phyloP scores from a whole-genome alignment of 116 monocot species.

The Cymodocea nodosa region DNA sequence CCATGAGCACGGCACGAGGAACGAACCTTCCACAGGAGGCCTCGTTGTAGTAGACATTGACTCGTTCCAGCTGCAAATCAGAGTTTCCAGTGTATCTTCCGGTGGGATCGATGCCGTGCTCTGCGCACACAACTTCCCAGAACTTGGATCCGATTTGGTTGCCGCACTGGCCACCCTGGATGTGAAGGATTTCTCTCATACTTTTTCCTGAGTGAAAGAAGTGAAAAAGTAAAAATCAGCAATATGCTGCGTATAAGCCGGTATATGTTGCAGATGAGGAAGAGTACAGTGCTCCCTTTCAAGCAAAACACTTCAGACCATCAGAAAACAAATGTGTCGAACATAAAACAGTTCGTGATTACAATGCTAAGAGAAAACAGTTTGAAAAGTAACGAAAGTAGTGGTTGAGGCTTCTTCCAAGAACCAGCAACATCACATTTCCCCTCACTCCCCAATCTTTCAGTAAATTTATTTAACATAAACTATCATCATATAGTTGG shows the following conservation, averaged over 20 bases:
- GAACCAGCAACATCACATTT: too few species aligned
- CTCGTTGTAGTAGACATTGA: constrained; percentile 28
- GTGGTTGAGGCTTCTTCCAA: too few species aligned
- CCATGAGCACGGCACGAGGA: constrained; percentile 25
- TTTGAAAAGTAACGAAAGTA: too few species aligned
- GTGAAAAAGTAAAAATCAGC: not conserved
- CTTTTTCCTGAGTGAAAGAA: not conserved
- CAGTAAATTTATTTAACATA: too few species aligned
- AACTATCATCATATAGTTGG: too few species aligned
- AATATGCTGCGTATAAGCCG: not conserved
- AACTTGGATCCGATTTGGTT: constrained; percentile 28
- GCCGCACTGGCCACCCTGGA: constrained; percentile 27
- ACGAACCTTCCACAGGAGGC: constrained; percentile 24
- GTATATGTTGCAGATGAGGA: not conserved
- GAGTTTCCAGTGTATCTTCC: constrained; percentile 16
- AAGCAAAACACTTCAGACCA: too few species aligned
- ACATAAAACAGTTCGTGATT: too few species aligned
- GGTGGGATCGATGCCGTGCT: constrained; percentile 24
- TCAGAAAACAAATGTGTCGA: too few species aligned
- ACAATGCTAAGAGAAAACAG: too few species aligned
- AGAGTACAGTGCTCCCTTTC: too few species aligned
- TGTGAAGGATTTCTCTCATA: constrained; percentile 24
- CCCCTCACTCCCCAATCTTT: too few species aligned
- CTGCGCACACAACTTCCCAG: constrained; percentile 29
- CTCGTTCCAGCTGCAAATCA: constrained; percentile 23